phyloP scores from a whole-genome alignment of 768 basidiomycete species.

The Rhizopogon rudus region DNA sequence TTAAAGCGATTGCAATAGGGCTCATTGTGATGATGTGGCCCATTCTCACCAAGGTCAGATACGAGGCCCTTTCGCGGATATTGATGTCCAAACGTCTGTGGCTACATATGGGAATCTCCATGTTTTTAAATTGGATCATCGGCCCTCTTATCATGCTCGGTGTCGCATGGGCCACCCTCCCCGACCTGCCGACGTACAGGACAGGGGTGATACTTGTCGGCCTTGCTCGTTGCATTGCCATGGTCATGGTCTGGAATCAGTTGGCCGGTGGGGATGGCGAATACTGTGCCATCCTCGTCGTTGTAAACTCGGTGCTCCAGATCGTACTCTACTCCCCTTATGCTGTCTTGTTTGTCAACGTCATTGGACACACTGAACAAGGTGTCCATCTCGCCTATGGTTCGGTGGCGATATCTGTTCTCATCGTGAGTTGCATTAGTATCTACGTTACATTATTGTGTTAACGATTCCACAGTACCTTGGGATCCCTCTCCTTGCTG shows the following conservation, averaged over 20 bases:
- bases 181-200: slow-evolving; percentile 70
- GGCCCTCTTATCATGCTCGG: slow-evolving; percentile 84
- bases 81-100: slow-evolving; percentile 51
- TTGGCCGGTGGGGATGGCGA: slow-evolving; percentile 64
- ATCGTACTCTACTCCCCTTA: slow-evolving; percentile 67
- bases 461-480: slow-evolving; percentile 49
- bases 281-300: slow-evolving; percentile 77
- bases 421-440: slow-evolving; percentile 50
- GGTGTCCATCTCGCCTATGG: slow-evolving; percentile 50
- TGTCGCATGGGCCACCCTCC: slow-evolving; percentile 80
- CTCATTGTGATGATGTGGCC: slow-evolving; percentile 91
- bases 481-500: slow-evolving; percentile 74
- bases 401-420: slow-evolving; percentile 58
- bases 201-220: slow-evolving; percentile 83
- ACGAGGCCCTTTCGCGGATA: slow-evolving; percentile 59
- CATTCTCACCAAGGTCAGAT: slow-evolving; percentile 69
- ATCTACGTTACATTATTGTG: not conserved
- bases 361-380: slow-evolving; percentile 44
- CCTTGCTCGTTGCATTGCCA: slow-evolving; percentile 35
- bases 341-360: slow-evolving; percentile 68
- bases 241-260: slow-evolving; percentile 82
- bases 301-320: slow-evolving; percentile 76
- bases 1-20: slow-evolving; percentile 71
- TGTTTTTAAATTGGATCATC: slow-evolving; percentile 75
- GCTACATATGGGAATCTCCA: slow-evolving; percentile 62